Evolutionary conservation across 192 early-diverging fungal genomes (phyloP).

Genomic region (Powellomyces hirtus): DNA sequence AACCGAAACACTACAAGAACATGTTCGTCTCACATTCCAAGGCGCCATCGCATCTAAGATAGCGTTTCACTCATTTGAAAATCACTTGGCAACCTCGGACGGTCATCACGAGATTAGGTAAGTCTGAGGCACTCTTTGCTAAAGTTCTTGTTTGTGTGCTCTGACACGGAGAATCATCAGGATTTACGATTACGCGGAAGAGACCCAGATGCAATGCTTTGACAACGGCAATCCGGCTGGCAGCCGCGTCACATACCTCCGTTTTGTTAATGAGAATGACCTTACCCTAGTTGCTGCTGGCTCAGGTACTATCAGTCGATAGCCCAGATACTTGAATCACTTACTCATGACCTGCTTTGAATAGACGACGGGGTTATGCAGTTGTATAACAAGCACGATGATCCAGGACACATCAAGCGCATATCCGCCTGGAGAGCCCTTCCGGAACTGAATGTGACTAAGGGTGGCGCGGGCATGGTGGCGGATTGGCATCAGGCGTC

Average conservation of each 20-base stretch:
- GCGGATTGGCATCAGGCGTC: slow-evolving; percentile 78
- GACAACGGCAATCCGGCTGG: slow-evolving; percentile 66
- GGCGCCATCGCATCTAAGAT: slow-evolving; percentile 17
- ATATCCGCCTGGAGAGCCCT: slow-evolving; percentile 75
- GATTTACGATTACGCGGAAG: slow-evolving; percentile 72
- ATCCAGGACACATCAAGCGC: slow-evolving; percentile 55
- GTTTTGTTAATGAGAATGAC: slow-evolving; percentile 91
- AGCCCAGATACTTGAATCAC: too few species aligned
- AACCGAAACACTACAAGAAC: slow-evolving; percentile 6
- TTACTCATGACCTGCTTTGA: too few species aligned
- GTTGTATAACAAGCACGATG: slow-evolving; percentile 71
- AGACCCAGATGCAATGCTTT: slow-evolving; percentile 60
- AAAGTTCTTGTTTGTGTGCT: background rate
- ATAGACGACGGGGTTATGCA: slow-evolving; percentile 71
- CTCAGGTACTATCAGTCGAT: too few species aligned
- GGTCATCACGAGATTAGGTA: slow-evolving; percentile 26
- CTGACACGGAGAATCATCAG: slow-evolving; percentile 23
- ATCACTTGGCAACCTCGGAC: slow-evolving; percentile 77
- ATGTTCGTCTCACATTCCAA: background rate
- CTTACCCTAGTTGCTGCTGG: slow-evolving; percentile 77
- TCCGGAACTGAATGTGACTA: slow-evolving; percentile 59
- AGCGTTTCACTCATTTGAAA: slow-evolving; percentile 82
- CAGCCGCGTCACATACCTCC: slow-evolving; percentile 71
- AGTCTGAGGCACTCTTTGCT: too few species aligned
- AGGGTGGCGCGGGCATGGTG: slow-evolving; percentile 49